Percentiles rank a stretch among this genome's conserved stretches.
Evolutionary conservation across 1,139 yeast species (phyloP).

Genomic region (Candida tropicalis): DNA sequence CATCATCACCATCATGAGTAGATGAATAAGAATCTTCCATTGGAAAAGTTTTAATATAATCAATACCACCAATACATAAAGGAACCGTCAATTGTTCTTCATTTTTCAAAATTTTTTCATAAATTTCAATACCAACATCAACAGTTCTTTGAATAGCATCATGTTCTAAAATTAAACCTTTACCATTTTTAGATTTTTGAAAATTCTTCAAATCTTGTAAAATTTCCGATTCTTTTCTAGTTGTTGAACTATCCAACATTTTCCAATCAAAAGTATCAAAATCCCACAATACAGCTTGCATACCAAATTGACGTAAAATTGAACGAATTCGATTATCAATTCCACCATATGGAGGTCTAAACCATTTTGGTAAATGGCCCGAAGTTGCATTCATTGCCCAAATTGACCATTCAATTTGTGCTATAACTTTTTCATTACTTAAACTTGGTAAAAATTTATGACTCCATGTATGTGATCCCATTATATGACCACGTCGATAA

Average conservation of each 20-base stretch:
- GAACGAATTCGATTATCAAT: conserved; percentile 82
- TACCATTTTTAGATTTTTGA: conserved; percentile 37
- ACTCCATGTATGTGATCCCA: conserved; percentile 93
- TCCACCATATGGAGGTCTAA: conserved; percentile 96
- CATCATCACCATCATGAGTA: too few species aligned
- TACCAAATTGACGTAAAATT: conserved; percentile 80
- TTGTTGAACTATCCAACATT: conserved; percentile 41
- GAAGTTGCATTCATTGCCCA: conserved; percentile 99
- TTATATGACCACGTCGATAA: conserved; percentile 65
- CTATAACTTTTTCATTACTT: conserved; percentile 76
- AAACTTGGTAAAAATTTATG: conserved; percentile 82
- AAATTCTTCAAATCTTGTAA: conserved; percentile 57
- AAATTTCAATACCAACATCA: conserved; percentile 62
- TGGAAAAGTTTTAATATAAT: conserved; percentile 38
- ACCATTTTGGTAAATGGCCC: conserved; percentile 87
- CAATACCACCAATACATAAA: conserved; percentile 72
- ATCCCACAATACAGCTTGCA: conserved; percentile 90
- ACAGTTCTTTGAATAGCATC: conserved; percentile 74
- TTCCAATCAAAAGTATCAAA: conserved; percentile 93
- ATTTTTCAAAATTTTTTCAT: conserved; percentile 46
- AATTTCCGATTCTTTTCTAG: conserved; percentile 53
- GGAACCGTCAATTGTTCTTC: conserved; percentile 74
- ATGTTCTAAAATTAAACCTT: conserved; percentile 81
- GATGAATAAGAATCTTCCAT: too few species aligned
- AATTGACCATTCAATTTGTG: conserved; percentile 91